phyloP scores from a whole-genome alignment of 1,284 basidiomycete genomes.

The Mycosarcoma mackinlayi region DNA sequence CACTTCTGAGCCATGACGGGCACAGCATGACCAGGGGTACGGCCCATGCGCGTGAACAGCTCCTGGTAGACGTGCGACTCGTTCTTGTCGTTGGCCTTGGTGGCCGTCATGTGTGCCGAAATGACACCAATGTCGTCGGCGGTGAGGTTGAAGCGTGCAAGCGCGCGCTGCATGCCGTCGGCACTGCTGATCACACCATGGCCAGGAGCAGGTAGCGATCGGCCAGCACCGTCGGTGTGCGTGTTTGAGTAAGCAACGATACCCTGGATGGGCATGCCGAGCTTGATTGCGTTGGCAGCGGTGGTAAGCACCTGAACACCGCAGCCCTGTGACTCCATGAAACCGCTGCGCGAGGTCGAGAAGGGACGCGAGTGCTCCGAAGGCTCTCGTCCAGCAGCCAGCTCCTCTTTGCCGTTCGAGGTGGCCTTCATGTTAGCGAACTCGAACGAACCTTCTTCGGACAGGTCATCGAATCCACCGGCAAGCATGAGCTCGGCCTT shows the following conservation, averaged over 20 bases:
- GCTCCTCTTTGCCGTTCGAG: constrained; percentile 93
- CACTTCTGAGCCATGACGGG: constrained; percentile 98
- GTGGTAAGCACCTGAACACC: constrained; percentile 97
- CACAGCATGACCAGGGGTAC: constrained; percentile 91
- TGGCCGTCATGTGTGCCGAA: constrained; percentile 94
- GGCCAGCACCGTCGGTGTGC: constrained; percentile 90
- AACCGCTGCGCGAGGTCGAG: constrained; percentile 81
- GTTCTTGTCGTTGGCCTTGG: constrained; percentile 97
- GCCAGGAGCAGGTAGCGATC: constrained; percentile 78
- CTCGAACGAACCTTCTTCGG: constrained; percentile 95
- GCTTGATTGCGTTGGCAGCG: constrained; percentile 92
- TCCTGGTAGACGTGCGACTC: constrained; percentile 97
- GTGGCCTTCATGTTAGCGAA: constrained; percentile 99
- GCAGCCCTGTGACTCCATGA: constrained; percentile 92
- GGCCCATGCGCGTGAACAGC: constrained; percentile 85
- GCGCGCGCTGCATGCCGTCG: constrained; percentile 85
- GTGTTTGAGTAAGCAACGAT: constrained; percentile 96
- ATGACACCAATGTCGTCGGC: constrained; percentile 85
- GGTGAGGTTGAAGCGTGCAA: constrained; percentile 94
- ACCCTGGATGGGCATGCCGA: constrained; percentile 92
- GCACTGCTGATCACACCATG: constrained; percentile 64
- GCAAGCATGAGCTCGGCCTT: constrained; percentile 99
- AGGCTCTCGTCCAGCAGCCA: constrained; percentile 97
- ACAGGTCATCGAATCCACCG: constrained; percentile 97
- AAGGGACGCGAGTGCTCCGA: constrained; percentile 97